A percentile compares a stretch with the other conserved stretches of the same genome.
Evolutionary conservation across 768 basidiomycete species (phyloP).

Genomic region (Exsudoporus frostii): DNA sequence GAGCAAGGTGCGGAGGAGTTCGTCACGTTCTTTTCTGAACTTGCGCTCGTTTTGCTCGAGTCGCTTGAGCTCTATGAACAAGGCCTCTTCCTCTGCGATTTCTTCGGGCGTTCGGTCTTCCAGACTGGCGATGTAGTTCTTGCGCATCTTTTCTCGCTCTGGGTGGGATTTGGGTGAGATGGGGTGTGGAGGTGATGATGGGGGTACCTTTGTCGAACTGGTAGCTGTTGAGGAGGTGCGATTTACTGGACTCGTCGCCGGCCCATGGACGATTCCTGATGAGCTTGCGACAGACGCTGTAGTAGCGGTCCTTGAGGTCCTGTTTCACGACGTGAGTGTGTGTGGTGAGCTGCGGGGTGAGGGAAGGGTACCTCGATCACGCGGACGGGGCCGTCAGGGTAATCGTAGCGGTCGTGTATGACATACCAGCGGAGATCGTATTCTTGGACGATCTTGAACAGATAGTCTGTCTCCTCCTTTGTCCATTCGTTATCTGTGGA

Average conservation of each 20-base stretch:
- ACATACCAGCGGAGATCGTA: slow-evolving; percentile 91
- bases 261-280: slow-evolving; percentile 80
- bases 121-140: slow-evolving; percentile 82
- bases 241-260: slow-evolving; percentile 74
- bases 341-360: not conserved
- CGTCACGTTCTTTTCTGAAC: slow-evolving; percentile 87
- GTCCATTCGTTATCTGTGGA: slow-evolving; percentile 77
- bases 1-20: slow-evolving; percentile 75
- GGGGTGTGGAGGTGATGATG: not conserved
- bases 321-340: slow-evolving; percentile 1
- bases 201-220: slow-evolving; percentile 81
- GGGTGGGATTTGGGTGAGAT: not conserved
- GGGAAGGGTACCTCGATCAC: slow-evolving; percentile 60
- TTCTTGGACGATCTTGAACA: slow-evolving; percentile 74
- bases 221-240: slow-evolving; percentile 64
- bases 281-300: slow-evolving; percentile 84
- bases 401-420: slow-evolving; percentile 87
- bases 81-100: slow-evolving; percentile 91
- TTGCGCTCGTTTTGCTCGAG: slow-evolving; percentile 88
- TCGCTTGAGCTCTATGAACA: slow-evolving; percentile 92
- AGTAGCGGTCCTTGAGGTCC: slow-evolving; percentile 96
- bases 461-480: slow-evolving; percentile 90
- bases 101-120: slow-evolving; percentile 86
- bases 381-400: slow-evolving; percentile 48
- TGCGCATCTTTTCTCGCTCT: slow-evolving; percentile 88